Percentiles rank a stretch among this genome's conserved stretches.
These are phyloP conservation scores for Asterella californica DNA, from an alignment of 225 moss, liverwort and hornwort genomes.

Conservation along the genomic window DNA sequence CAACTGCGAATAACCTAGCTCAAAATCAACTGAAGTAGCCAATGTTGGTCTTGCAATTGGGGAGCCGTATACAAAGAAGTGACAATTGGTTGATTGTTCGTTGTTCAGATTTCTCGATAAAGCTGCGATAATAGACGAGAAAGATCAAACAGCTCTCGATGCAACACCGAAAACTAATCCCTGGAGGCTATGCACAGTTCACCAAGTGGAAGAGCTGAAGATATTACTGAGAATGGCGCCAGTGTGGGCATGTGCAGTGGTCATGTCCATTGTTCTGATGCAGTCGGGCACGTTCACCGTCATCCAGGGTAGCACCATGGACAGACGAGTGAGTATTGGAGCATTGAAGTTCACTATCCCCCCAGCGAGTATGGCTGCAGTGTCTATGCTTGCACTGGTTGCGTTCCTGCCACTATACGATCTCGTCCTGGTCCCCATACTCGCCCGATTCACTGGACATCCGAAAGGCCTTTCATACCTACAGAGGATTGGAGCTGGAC, in stretches of 20 bases:
- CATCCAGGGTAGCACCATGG: conserved; percentile 12
- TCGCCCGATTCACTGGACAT: conserved; percentile 30
- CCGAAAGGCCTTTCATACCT: conserved; percentile 57
- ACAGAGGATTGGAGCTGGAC: conserved; percentile 57
- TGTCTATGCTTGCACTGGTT: conserved; percentile 9
- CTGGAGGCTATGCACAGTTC: conserved; percentile 28
- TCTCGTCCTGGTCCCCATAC: conserved; percentile 13
- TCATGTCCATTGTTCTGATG: conserved; percentile 18
- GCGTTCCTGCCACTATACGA: conserved; percentile 28
- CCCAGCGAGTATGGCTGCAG: conserved; percentile 23
- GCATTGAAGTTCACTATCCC: conserved; percentile 15
- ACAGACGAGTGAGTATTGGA: background rate
- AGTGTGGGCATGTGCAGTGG: conserved; percentile 17
- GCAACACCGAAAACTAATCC: background rate
- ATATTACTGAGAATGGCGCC: conserved; percentile 21
- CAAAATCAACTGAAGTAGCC: too few species aligned
- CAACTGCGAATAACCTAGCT: too few species aligned
- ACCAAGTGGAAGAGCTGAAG: conserved; percentile 40
- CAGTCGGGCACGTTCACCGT: conserved; percentile 19
- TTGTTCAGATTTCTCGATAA: conserved; percentile 33
- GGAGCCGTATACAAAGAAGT: too few species aligned
- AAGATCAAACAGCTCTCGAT: background rate
- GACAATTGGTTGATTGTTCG: background rate
- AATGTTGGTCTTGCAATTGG: background rate
- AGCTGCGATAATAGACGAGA: conserved; percentile 25